These are phyloP conservation scores for Senecio squalidus DNA, from an alignment of 140 eudicot genomes.

Conservation along the genomic window DNA sequence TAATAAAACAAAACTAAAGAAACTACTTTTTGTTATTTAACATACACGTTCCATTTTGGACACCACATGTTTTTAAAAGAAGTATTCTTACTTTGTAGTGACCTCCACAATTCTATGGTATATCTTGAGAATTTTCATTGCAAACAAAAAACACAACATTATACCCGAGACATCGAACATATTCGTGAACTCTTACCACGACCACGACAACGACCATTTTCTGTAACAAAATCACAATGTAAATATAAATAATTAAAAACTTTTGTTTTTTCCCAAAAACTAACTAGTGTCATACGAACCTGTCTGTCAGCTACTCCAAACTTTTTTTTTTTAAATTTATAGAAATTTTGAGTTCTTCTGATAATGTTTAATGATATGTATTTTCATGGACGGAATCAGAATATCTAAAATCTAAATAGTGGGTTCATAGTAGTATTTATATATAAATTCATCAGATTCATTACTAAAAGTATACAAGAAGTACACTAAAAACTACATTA, in stretches of 20 bases:
- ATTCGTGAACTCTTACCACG: background rate
- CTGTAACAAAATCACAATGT: conserved; percentile 1
- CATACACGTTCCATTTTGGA: conserved; percentile 2
- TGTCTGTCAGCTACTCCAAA: too few relatives aligned
- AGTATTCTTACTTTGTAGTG: conserved; percentile 9
- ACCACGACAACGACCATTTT: background rate
- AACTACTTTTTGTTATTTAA: conserved; percentile 17
- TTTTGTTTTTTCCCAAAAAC: background rate
- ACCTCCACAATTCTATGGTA: conserved; percentile 24
- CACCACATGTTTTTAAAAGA: conserved; percentile 9
- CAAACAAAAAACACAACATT: conserved; percentile 25
- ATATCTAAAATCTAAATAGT: too few relatives aligned
- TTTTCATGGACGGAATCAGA: too few relatives aligned
- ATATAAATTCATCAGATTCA: too few relatives aligned
- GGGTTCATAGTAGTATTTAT: too few relatives aligned
- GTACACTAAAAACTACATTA: background rate
- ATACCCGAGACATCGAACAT: conserved; percentile 1
- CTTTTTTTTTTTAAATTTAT: too few relatives aligned
- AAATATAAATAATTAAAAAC: background rate
- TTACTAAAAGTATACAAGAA: too few relatives aligned
- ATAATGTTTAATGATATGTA: too few relatives aligned
- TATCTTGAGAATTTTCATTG: conserved; percentile 26
- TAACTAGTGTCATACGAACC: background rate
- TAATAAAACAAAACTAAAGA: conserved; percentile 17
- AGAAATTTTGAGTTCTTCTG: too few relatives aligned